phyloP scores from a whole-genome alignment of 345 rosid species.

The Eucalyptus lansdowneana region DNA sequence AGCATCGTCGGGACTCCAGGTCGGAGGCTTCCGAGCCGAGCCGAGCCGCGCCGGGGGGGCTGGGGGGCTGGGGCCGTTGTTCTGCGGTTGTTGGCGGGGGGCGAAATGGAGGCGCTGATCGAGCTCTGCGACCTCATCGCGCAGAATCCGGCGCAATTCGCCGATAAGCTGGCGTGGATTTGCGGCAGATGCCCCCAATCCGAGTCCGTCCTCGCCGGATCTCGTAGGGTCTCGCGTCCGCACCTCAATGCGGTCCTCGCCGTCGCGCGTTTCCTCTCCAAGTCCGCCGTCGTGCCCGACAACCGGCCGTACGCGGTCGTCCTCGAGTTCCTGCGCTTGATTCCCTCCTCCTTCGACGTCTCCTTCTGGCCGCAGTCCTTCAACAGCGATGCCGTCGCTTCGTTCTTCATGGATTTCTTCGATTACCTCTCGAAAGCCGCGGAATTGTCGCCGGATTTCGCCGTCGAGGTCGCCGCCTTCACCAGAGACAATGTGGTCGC shows the following conservation, averaged over 20 bases:
- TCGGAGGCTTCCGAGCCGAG: neutral
- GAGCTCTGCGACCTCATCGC: conserved; percentile 84
- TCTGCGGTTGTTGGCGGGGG: neutral
- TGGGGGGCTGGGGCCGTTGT: neutral
- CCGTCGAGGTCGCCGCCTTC: conserved; percentile 48
- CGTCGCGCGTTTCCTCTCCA: conserved; percentile 66
- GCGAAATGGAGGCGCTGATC: conserved; percentile 59
- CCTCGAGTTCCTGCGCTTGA: conserved; percentile 53
- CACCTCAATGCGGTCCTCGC: conserved; percentile 91
- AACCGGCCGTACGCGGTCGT: conserved; percentile 44
- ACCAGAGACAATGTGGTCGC: conserved; percentile 54
- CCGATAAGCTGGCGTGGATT: conserved; percentile 77
- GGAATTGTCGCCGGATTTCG: conserved; percentile 44
- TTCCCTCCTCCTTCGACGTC: conserved; percentile 60
- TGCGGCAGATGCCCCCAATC: conserved; percentile 88
- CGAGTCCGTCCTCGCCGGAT: conserved; percentile 43
- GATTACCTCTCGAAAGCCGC: conserved; percentile 40
- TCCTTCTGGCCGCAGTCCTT: conserved; percentile 90
- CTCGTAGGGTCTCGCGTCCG: conserved; percentile 67
- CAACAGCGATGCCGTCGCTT: conserved; percentile 32
- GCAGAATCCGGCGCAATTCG: conserved; percentile 61
- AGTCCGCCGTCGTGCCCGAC: conserved; percentile 29
- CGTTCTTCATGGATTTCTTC: conserved; percentile 59
- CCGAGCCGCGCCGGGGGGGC: neutral
- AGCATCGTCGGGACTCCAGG: neutral